Base-by-base conservation (phyloP, 2,329 filamentous ascomycete genomes). In the Aschersonia sp. region DNA sequence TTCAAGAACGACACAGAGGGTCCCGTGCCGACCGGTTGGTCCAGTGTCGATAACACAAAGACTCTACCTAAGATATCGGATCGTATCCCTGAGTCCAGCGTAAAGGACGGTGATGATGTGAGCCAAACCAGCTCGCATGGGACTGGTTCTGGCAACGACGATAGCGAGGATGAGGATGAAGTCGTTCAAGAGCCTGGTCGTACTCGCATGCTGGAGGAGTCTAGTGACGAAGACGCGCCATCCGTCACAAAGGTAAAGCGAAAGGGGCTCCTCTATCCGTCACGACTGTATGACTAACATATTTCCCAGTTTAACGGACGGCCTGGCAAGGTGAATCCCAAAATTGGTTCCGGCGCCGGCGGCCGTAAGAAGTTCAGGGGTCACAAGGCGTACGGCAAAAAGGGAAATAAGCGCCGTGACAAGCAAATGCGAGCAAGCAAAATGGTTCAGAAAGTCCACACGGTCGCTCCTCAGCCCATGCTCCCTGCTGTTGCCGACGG, bases 21-120 rank as follows among this genome's bases (percentile, higher is more conserved):
- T 30, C 64, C 73, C 28, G 70, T 94, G 9, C 83, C 85, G 0
- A 82, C 78, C 3, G 86, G 85, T 1, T 89, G 82, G 76, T 76
- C 76, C 29, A 67, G 66, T 2, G 65, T 85, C 2, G 74, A 80
- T 12, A 74, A 81, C 20, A 72, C 71, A 31, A 78, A 75, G 52
- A 60, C 70, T 1, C 80, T 80, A 46, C 77, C 79, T 1, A 74
- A 69, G 46, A 65, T 74, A 43, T 66, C 64, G 32, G 65, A 73
- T 40, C 68, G 75, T 31, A 59, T 66, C 40, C 69, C 68, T 56
- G 66, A 70, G 48, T 59, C 63, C 4, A 58, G 62, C 0, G 60
- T 57, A 2, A 66, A 67, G 5, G 69, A 67, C 28, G 73, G 75
- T 43, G 69, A 71, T 46, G 67, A 70, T 32, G 66, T 70, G 20